phyloP scores from a whole-genome alignment of 352 stramenopile species.

The Hyaloperonospora brassicae region DNA sequence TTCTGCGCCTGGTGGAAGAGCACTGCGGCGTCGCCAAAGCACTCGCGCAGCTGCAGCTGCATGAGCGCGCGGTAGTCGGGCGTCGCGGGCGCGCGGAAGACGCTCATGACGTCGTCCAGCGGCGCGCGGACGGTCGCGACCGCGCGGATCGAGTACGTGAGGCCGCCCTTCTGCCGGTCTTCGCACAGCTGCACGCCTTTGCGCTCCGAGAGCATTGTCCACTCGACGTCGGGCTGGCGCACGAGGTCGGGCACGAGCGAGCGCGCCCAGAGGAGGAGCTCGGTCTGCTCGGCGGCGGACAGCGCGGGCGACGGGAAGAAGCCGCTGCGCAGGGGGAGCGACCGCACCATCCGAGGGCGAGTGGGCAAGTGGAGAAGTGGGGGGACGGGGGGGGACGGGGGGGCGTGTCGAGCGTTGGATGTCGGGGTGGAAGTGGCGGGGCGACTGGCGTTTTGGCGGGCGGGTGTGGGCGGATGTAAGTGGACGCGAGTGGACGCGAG shows the following conservation, averaged over 20 bases:
- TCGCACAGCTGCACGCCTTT: constrained; percentile 61
- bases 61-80: constrained; percentile 60
- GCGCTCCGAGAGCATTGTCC: constrained; percentile 68
- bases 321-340: constrained; percentile 62
- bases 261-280: constrained; percentile 68
- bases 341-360: constrained; percentile 49
- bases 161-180: constrained; percentile 72
- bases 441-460: too few species aligned
- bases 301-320: constrained; percentile 69
- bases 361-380: not conserved
- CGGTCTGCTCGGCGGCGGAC: constrained; percentile 47
- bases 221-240: constrained; percentile 63
- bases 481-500: too few species aligned
- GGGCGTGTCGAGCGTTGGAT: not conserved
- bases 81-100: constrained; percentile 57
- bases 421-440: not conserved
- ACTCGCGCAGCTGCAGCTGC: constrained; percentile 66
- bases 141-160: constrained; percentile 72
- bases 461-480: too few species aligned
- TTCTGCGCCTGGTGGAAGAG: constrained; percentile 70
- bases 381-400: not conserved
- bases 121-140: constrained; percentile 45
- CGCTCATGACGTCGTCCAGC: constrained; percentile 74
- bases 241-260: constrained; percentile 58
- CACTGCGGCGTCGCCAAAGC: constrained; percentile 61